Conservation (phyloP, 768 basidiomycete species). For the Termitomyces sp. region DNA sequence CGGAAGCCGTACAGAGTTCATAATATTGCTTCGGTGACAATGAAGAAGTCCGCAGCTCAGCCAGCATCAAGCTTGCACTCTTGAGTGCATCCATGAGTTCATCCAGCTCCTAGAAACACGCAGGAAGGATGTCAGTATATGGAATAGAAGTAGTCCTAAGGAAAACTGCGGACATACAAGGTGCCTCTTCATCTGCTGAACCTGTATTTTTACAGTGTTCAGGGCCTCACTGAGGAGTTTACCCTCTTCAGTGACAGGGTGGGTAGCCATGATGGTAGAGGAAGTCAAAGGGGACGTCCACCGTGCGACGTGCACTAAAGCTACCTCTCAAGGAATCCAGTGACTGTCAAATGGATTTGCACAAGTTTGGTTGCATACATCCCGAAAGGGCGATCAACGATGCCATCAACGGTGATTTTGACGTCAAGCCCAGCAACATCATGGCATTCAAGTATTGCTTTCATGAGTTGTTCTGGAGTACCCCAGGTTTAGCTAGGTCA, state of each 20-base stretch:
- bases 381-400: neutral
- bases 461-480: too few species aligned
- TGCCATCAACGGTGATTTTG: too few species aligned
- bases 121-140: neutral
- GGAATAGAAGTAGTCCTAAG: neutral
- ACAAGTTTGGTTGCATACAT: neutral
- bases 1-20: conserved; percentile 74
- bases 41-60: conserved; percentile 90
- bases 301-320: conserved; percentile 4
- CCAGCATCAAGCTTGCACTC: conserved; percentile 95
- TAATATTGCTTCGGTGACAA: conserved; percentile 98
- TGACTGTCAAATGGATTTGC: conserved; percentile 3
- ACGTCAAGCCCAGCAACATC: neutral
- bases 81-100: conserved; percentile 99
- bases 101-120: conserved; percentile 70
- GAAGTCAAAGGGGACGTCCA: conserved; percentile 5
- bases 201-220: conserved; percentile 85
- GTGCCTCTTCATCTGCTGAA: conserved; percentile 93
- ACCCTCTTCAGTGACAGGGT: conserved; percentile 65
- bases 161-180: conserved; percentile 50
- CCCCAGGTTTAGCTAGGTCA: neutral
- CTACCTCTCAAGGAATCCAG: neutral
- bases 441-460: too few species aligned
- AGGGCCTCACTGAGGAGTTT: conserved; percentile 83
- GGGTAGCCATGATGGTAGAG: conserved; percentile 19